Percentiles rank a stretch among this genome's conserved stretches.
phyloP scores from a whole-genome alignment of 2,329 filamentous ascomycete species.

The Penicillium decumbens region DNA sequence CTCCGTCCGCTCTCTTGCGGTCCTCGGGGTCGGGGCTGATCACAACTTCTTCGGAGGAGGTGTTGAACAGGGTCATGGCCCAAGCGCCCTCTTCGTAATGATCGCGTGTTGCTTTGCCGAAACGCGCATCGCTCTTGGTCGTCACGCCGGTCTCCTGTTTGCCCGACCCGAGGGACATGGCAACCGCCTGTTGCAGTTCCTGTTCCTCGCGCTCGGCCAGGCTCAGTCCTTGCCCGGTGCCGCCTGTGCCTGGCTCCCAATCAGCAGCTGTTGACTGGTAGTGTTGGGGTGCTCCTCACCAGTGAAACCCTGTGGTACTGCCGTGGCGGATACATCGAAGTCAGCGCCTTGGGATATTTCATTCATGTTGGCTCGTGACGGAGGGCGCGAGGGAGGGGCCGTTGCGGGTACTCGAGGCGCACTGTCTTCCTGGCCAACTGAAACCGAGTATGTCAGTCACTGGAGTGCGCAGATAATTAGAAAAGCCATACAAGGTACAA shows the following conservation, averaged over 20 bases:
- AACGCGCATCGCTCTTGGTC: slow-evolving; percentile 39
- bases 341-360: slow-evolving; percentile 19
- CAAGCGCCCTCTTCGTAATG: slow-evolving; percentile 53
- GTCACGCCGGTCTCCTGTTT: slow-evolving; percentile 55
- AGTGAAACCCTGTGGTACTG: slow-evolving; percentile 26
- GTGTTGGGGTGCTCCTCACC: slow-evolving; percentile 21
- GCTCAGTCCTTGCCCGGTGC: slow-evolving; percentile 31
- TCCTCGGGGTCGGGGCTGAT: slow-evolving; percentile 51
- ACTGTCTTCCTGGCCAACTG: slow-evolving; percentile 37
- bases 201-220: slow-evolving; percentile 44
- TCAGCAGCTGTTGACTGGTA: slow-evolving; percentile 15
- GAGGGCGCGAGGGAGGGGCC: slow-evolving; percentile 45
- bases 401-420: slow-evolving; percentile 33
- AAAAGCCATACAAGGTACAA: slow-evolving; percentile 23
- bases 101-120: slow-evolving; percentile 53
- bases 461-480: not conserved
- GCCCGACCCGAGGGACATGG: slow-evolving; percentile 44
- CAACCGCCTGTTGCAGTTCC: slow-evolving; percentile 45
- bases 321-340: slow-evolving; percentile 23
- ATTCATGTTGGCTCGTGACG: slow-evolving; percentile 40
- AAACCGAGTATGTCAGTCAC: slow-evolving; percentile 5
- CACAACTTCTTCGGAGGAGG: slow-evolving; percentile 50
- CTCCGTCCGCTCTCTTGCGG: slow-evolving; percentile 44
- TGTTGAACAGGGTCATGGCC: slow-evolving; percentile 51
- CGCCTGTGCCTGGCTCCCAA: slow-evolving; percentile 12